phyloP scores from a whole-genome alignment of 139 green algal genomes.

The Eudorina sp. region DNA sequence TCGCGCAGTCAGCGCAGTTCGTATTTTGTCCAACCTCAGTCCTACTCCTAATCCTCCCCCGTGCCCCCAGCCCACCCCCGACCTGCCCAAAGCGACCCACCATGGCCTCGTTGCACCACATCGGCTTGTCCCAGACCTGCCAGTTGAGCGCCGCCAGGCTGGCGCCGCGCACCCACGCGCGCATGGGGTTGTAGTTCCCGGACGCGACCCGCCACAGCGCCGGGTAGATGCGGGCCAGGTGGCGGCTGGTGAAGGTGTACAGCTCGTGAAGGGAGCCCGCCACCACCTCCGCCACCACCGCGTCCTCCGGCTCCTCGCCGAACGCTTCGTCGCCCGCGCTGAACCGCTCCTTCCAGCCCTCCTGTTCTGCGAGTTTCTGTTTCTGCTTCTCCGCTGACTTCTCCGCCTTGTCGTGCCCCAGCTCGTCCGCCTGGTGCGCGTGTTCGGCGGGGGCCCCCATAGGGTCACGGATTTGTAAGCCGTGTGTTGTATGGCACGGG shows the following conservation, averaged over 20 bases:
- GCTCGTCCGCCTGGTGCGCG: background rate
- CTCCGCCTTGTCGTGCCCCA: background rate
- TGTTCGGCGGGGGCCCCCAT: too few species aligned
- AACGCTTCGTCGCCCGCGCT: background rate
- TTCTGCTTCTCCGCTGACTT: background rate
- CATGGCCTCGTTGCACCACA: slow-evolving; percentile 54
- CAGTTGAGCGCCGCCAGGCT: slow-evolving; percentile 61
- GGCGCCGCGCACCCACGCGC: slow-evolving; percentile 39
- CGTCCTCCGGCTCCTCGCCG: slow-evolving; percentile 20
- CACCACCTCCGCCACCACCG: background rate
- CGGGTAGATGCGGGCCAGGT: slow-evolving; percentile 61
- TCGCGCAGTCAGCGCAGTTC: too few species aligned
- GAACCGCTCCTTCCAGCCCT: background rate
- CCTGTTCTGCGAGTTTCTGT: background rate
- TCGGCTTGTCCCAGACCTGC: slow-evolving; percentile 60
- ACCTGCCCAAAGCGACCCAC: too few species aligned
- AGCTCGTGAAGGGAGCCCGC: slow-evolving; percentile 23
- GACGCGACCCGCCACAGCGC: slow-evolving; percentile 26
- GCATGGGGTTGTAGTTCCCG: slow-evolving; percentile 52
- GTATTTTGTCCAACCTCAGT: too few species aligned
- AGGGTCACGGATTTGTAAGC: too few species aligned
- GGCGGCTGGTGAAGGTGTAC: slow-evolving; percentile 50
- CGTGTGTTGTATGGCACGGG: too few species aligned
- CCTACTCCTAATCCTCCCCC: too few species aligned
- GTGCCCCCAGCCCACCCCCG: too few species aligned